These are phyloP conservation scores for Boletus vinaceobasis DNA, from an alignment of 768 basidiomycete genomes.

Conservation along the genomic window DNA sequence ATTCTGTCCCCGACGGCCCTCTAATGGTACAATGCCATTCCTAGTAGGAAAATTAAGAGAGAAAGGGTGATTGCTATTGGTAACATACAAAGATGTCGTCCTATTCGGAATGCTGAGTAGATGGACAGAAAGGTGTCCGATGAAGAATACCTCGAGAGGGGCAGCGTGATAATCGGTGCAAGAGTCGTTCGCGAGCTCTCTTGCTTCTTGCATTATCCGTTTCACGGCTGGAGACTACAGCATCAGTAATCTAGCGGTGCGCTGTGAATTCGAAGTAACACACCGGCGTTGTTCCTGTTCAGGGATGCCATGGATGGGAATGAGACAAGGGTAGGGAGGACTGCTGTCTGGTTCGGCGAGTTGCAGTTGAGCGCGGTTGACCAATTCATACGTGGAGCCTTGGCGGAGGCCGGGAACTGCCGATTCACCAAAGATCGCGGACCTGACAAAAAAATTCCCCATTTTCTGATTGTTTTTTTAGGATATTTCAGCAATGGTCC, in stretches of 20 bases:
- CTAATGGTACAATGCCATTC: conserved; percentile 99
- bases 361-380: neutral
- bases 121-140: neutral
- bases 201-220: conserved; percentile 94
- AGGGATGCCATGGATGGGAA: conserved; percentile 40
- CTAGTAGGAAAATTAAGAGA: conserved; percentile 32
- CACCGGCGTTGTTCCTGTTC: conserved; percentile 90
- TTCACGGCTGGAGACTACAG: conserved; percentile 65
- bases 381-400: conserved; percentile 9
- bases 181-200: conserved; percentile 81
- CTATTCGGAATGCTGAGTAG: conserved; percentile 35
- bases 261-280: conserved; percentile 16
- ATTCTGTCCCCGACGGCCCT: conserved; percentile 85
- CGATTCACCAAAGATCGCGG: conserved; percentile 7
- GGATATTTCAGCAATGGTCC: conserved; percentile 40
- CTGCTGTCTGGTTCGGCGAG: neutral
- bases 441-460: neutral
- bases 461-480: neutral
- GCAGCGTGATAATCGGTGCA: conserved; percentile 83
- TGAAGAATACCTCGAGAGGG: conserved; percentile 62
- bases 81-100: conserved; percentile 82
- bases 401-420: conserved; percentile 15
- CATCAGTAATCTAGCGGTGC: neutral
- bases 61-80: conserved; percentile 5
- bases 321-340: neutral